Base-by-base conservation (phyloP, 208 protist species). In the Trypanosoma platydactyli region DNA sequence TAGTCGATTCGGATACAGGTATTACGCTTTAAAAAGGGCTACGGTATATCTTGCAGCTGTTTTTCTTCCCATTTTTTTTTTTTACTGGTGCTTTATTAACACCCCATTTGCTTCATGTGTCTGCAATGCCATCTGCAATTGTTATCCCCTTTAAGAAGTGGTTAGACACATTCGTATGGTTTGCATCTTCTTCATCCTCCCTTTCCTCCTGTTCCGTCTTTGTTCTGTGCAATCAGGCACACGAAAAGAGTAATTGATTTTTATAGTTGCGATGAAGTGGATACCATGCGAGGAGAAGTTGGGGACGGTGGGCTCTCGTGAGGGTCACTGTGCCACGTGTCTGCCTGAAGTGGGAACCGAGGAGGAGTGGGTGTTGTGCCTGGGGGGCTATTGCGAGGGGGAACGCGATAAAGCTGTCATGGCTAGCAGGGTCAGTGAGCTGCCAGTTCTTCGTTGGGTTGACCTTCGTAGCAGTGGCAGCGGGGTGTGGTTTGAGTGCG, bases 361-460 rank as follows among this genome's bases (percentile, higher is more conserved):
- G 0, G 66, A 65, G 13, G 65, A 73, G 51, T 87, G 73, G 74
- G 71, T 86, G 12, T 27, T 92, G 22, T 77, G 81, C 30, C 55
- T 86, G 33, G 82, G 82, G 1, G 86, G 86, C 11, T 92, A 92
- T 57, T 72, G 62, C 38, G 82, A 87, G 12, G 86, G 86, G 33
- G 78, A 75, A 49, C 73, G 87, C 13, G 69, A 71, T 22, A 76
- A 71, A 0, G 55, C 18, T 22, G 76, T 79, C 12, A 60, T 89
- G 11, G 72, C 74, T 4, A 49, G 66, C 54, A 15, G 64, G 69
- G 20, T 16, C 40, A 38, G 25, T 50, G 2, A 66, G 24, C 53
- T 84, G 18, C 80, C 71, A 11, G 40, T 58, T 13, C 72, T 87
- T 25, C 52, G 62, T 41, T 92, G 81, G 80, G n/a, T 49, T 1